Base-by-base conservation (phyloP, 163 green algal genomes). In the Chlorella variabilis region DNA sequence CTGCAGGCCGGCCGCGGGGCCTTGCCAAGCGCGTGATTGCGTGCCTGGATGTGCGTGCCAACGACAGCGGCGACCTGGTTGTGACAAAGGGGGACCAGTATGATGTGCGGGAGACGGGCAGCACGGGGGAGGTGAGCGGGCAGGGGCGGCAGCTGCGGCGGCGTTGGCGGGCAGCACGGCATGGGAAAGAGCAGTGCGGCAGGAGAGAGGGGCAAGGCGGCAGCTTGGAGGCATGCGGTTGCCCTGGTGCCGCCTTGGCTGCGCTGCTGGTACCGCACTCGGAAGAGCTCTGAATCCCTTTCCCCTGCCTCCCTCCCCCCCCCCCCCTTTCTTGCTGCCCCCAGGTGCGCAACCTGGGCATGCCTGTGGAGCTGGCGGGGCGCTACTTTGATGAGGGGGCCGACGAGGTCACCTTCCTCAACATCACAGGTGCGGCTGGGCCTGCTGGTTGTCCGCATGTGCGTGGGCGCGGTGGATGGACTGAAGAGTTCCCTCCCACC, bases 81-180 rank as follows among this genome's bases (percentile, higher is more conserved):
- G 97, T 99, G 7, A 99, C 96, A 20, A 99, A 99, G 91, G 96
- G 90, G 3, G 97, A 99, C 86, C 95, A 98, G 89, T 99, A 99
- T 77, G 97, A 99, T 87, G 97, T 99, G 49, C 85, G 97, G 4
- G 96, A 99, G 89, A 93, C 90, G 71, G 54, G 36, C 20, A 58
- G 34, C 71, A 84, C 67, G 8, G 83, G 77, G 5, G 88, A 91
- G 77, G 80, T 77, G 62, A 42, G 71, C n/a, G n/a, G n/a, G n/a
- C n/a, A 21, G 58, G 69, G 18, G 33, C 18, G 75, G 27, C 8
- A 9, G 54, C 25, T 25, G 25, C 58, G 39, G n/a, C 38, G 15
- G n/a, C 38, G 31, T 4, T 25, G 48, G 29, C 41, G 49, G 71
- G 29, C 9, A 17, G n/a, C n/a, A n/a, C n/a, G n/a, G n/a, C n/a